Evolutionary conservation across 1,139 yeast species (phyloP), one percentile per base, ranked within the genome.

Genomic region (Nadsonia commutata): DNA sequence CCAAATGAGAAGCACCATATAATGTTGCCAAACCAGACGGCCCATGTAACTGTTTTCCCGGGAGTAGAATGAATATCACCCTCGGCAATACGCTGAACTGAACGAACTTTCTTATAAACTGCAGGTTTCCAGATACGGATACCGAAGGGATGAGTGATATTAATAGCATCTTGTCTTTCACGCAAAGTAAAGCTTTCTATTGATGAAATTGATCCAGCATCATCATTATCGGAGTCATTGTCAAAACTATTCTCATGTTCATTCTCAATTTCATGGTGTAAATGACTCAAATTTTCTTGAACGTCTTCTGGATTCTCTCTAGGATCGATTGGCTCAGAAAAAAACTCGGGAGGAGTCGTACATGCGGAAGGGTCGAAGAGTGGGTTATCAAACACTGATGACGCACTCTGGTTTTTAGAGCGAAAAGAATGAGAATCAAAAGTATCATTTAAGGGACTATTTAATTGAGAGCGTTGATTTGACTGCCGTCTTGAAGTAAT

Each of bases 81-180:
- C 47, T 85, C 94, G 1, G 97, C 97, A 46, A 86, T 78, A 31
- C 79, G 70, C 51, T 94, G 94, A 33, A 90, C 97, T 1, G 96
- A 84, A 54, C 99, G 76, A 49, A 75, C 74, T 61, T 90, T 90
- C 58, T 93, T 90, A 63, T 90, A 90, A 47, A 90, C 70, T 2
- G 98, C 95, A 1, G 98, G 98, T 57, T 90, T 90, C 98, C 98
- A 90, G 53, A 90, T 84, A 60, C 95, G 81, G 43, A 90, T 86
- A 70, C 98, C 98, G 58, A 90, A 90, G 0, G 98, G 98, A 65
- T 93, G 98, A 1, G 97, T 86, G 44, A 84, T 79, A 57, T 90
- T 90, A 59, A 90, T 93, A 3, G 98, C 98, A 52, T 84, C 86
- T 62, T 90, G 98, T 51, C 97, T 77, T 53, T 88, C 95, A 48